Evolutionary conservation across 371 early-diverging fungal species (phyloP), one percentile per base, ranked within the genome.

Genomic region (Syncephalastrum sp.): DNA sequence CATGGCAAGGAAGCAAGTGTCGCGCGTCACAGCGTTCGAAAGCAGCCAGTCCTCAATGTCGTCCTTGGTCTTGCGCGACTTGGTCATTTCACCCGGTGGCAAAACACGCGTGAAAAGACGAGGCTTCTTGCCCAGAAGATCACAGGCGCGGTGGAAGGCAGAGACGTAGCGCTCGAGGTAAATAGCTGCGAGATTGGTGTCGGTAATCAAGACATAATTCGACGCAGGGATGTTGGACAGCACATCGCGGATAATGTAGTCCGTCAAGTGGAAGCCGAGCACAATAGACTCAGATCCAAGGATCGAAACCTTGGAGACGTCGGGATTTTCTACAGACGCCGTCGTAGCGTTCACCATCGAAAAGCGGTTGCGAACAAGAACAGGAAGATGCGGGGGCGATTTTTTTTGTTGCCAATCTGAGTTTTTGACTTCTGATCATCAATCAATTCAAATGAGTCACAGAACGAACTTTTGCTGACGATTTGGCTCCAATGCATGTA

Each of bases 21-120:
- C 98, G 60, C 98, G 87, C 25, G 96, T 95, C 63, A 96, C 96
- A 12, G 83, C 83, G 48, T 91, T 71, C 19, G 71, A 72, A 21
- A 98, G 83, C 69, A 96, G 84, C 83, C 86, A 97, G 71, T 98
- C 97, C 63, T 98, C 97, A 46, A 96, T 91, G 27, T 77, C 77
- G 42, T 83, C 91, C 79, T 97, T 97, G 44, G 84, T 85, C 44
- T 84, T 88, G 50, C 99, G 79, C 44, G 92, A 91, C 74, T 98
- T 98, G 56, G 88, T 84, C 43, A 77, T 66, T 80, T 98, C 99
- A 27, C 97, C 97, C 0, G 97, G 94, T 33, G 95, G 87, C 59
- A 98, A 70, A 2, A 90, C 79, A 57, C 88, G 90, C 38, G 88
- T 82, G 27, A 95, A 81, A 46, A 96, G 75, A 53, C 93, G 82